A percentile compares a stretch with the other conserved stretches of the same genome.
These are phyloP conservation scores for Globisporangium paddicum DNA, from an alignment of 352 stramenopile genomes.

Conservation along the genomic window DNA sequence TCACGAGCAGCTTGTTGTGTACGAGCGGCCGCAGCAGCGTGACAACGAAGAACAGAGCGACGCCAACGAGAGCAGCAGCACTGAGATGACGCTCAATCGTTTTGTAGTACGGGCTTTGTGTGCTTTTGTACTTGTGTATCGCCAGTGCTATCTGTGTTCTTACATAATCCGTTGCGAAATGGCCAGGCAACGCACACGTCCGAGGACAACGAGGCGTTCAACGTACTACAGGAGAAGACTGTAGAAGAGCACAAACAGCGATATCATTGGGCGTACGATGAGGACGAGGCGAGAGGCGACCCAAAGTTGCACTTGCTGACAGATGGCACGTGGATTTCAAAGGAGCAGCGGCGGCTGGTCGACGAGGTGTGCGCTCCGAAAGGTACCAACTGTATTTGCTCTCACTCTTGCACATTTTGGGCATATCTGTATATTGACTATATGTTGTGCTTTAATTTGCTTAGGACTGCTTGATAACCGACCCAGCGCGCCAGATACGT, in stretches of 20 bases:
- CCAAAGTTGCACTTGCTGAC: slow-evolving; percentile 63
- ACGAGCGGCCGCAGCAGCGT: not conserved
- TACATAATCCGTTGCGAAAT: not conserved
- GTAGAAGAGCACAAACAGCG: slow-evolving; percentile 57
- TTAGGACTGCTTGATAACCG: slow-evolving; percentile 56
- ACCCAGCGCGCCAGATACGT: slow-evolving; percentile 63
- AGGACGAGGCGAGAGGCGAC: slow-evolving; percentile 41
- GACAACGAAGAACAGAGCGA: not conserved
- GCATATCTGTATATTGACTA: too few species aligned
- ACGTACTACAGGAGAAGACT: slow-evolving; percentile 66
- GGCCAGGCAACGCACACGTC: slow-evolving; percentile 70
- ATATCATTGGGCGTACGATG: slow-evolving; percentile 81
- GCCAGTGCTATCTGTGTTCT: not conserved
- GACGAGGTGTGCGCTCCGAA: slow-evolving; percentile 57
- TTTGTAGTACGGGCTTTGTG: slow-evolving; percentile 78
- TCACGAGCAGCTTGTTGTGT: slow-evolving; percentile 4
- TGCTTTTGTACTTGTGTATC: not conserved
- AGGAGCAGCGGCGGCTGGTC: slow-evolving; percentile 49
- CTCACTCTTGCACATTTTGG: too few species aligned
- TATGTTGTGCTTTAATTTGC: too few species aligned
- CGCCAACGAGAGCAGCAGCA: not conserved
- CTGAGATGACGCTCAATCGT: slow-evolving; percentile 51
- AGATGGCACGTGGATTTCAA: slow-evolving; percentile 72
- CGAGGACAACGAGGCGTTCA: slow-evolving; percentile 81
- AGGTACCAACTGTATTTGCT: too few species aligned